Evolutionary conservation across 1,284 basidiomycete species (phyloP).

Genomic region (Fomes fomentarius): DNA sequence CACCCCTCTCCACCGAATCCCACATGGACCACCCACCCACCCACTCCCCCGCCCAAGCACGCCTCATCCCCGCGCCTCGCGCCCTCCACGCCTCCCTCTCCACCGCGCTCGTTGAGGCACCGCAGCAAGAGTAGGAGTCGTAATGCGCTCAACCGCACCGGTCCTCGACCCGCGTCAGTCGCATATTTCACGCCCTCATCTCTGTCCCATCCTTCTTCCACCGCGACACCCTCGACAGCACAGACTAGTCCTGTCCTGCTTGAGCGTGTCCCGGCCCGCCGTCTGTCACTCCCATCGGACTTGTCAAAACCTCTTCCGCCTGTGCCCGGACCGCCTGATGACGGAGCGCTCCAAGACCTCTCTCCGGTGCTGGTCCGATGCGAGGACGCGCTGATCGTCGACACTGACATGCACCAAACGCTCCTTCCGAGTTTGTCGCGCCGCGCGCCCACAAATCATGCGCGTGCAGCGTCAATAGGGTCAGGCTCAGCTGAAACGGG

Average conservation of each 20-base stretch:
- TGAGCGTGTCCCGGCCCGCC: conserved; percentile 5
- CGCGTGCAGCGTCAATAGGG: neutral
- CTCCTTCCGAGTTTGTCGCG: conserved; percentile 29
- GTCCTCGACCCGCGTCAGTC: conserved; percentile 25
- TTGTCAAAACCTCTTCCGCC: conserved; percentile 23
- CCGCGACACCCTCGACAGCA: conserved; percentile 6
- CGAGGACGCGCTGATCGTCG: conserved; percentile 10
- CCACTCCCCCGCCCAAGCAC: conserved; percentile 52
- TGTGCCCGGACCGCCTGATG: neutral
- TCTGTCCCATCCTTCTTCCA: conserved; percentile 17
- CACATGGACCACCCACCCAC: conserved; percentile 60
- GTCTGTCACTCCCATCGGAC: conserved; percentile 25
- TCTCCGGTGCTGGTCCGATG: conserved; percentile 14
- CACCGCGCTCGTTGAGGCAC: conserved; percentile 41
- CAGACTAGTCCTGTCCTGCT: neutral
- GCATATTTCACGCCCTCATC: conserved; percentile 19
- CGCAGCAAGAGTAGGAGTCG: conserved; percentile 20
- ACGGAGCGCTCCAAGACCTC: conserved; percentile 16
- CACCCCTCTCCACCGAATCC: conserved; percentile 30
- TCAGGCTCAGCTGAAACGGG: conserved; percentile 7
- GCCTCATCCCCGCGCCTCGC: conserved; percentile 46
- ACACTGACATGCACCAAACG: conserved; percentile 10
- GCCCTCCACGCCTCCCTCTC: conserved; percentile 52
- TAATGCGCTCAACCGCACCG: conserved; percentile 13
- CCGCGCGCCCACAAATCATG: conserved; percentile 1